These are phyloP conservation scores for Chlamydomonas schloesseri DNA, from an alignment of 139 green algal species.

Conservation along the genomic window DNA sequence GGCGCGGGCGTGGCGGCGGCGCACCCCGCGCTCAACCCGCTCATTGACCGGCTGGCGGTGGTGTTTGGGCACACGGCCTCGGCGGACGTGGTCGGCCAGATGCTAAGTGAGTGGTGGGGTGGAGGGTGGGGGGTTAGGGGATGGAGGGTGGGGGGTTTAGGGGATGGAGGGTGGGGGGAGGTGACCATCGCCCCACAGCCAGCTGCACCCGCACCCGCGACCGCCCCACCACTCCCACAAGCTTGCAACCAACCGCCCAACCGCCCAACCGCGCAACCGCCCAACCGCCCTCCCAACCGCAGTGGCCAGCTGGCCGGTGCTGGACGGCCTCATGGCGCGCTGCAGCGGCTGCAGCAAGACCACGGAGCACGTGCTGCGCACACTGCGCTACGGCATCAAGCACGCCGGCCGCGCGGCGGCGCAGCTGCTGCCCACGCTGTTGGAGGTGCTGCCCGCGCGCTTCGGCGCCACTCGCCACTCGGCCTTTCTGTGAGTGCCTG, in stretches of 20 bases:
- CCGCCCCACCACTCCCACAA: no score
- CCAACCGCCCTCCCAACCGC: background rate
- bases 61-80: constrained; percentile 63
- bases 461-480: constrained; percentile 75
- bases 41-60: constrained; percentile 76
- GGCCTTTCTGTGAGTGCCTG: constrained; percentile 75
- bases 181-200: no score
- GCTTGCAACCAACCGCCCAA: background rate
- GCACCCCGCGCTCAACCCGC: constrained; percentile 54
- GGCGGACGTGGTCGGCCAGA: constrained; percentile 39
- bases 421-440: constrained; percentile 66
- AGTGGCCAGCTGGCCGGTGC: constrained; percentile 65
- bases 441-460: constrained; percentile 66
- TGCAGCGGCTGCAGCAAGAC: constrained; percentile 17
- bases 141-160: background rate
- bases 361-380: constrained; percentile 49
- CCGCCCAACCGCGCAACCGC: background rate
- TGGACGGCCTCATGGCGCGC: constrained; percentile 54
- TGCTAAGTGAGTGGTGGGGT: constrained; percentile 32
- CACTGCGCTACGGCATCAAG: constrained; percentile 69
- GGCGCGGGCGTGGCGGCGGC: background rate
- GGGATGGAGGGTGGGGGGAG: background rate
- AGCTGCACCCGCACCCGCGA: no score
- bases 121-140: background rate
- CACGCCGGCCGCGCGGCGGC: constrained; percentile 56